Conservation (phyloP, 2,329 filamentous ascomycete genomes). For the Alternaria panax region DNA sequence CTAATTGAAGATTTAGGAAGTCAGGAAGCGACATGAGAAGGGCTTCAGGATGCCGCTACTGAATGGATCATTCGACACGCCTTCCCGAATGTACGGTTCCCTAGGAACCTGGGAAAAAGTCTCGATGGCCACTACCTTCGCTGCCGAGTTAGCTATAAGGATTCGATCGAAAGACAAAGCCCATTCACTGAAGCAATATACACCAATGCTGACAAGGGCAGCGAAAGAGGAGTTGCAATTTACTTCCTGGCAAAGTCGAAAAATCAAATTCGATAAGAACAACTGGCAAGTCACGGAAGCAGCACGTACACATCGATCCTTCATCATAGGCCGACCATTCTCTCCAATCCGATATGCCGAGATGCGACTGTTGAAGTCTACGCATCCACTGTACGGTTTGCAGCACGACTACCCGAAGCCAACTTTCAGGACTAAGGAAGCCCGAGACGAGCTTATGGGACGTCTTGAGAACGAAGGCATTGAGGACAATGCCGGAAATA, state of each 20-base stretch:
- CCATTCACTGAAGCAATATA: not conserved
- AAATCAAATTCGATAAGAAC: not conserved
- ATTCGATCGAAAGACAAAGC: not conserved
- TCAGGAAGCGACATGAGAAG: not conserved
- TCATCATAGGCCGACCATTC: not conserved
- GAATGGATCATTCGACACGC: not conserved
- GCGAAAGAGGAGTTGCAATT: not conserved
- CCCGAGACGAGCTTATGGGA: not conserved
- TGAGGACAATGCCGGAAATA: not conserved
- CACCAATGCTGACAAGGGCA: not conserved
- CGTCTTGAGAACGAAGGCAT: not conserved
- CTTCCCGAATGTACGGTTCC: not conserved
- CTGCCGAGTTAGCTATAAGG: not conserved
- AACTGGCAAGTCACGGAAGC: not conserved
- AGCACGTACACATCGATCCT: not conserved
- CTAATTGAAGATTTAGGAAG: not conserved
- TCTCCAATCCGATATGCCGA: not conserved
- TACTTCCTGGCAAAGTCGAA: not conserved
- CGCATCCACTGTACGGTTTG: not conserved
- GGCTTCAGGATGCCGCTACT: not conserved
- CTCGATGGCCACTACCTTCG: not conserved
- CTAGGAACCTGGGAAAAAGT: not conserved
- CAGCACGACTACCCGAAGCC: constrained; percentile 1
- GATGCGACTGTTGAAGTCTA: not conserved
- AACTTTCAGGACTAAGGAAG: not conserved